Base-by-base conservation (phyloP, 1,284 basidiomycete genomes). In the Pyrrhoderma noxium region DNA sequence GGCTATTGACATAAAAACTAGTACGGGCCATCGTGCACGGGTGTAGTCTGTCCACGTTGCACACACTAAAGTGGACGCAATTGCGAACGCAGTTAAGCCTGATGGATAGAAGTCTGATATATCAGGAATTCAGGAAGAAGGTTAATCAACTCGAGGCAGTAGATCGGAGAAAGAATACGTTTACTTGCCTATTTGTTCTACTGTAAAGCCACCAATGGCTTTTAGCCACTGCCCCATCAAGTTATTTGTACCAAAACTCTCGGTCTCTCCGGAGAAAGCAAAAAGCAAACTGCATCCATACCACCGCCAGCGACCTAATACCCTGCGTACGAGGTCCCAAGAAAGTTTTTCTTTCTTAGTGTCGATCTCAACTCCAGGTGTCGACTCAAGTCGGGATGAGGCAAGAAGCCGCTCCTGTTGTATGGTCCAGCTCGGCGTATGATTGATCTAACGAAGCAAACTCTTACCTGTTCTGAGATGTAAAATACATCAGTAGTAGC, bases 211-310 rank as follows among this genome's bases (percentile, higher is more conserved):
- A 8, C 79, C 77, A 14, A 77, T 72, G 8, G 77, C 72, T 58
- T 80, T 79, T 48, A 86, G 70, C 80, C 82, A 87, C 60, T 86
- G 82, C 8, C 83, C 82, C 82, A 86, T 86, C 35, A 86, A 64
- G 62, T 82, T 82, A 61, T 86, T 88, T 31, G 80, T 79, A 4
- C 83, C 82, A 40, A 86, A 80, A 53, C 74, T 76, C 60, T 87
- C 85, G 0, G 80, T 77, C 64, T 87, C 82, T 2, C 80, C 81
- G 2, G 78, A 80, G 47, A 83, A 70, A 3, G 76, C 76, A 56
- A 82, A 82, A 61, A 78, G 69, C 43, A 82, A 66, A 61, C 75
- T 82, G 58, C 81, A 82, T 2, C 68, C 77, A 59, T 84, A 86
- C 76, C 80, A 85, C 42, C 83, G 69, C 85, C 85, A 88, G 1